These are phyloP conservation scores for Echria macrotheca DNA, from an alignment of 495 filamentous ascomycete genomes.

Conservation along the genomic window DNA sequence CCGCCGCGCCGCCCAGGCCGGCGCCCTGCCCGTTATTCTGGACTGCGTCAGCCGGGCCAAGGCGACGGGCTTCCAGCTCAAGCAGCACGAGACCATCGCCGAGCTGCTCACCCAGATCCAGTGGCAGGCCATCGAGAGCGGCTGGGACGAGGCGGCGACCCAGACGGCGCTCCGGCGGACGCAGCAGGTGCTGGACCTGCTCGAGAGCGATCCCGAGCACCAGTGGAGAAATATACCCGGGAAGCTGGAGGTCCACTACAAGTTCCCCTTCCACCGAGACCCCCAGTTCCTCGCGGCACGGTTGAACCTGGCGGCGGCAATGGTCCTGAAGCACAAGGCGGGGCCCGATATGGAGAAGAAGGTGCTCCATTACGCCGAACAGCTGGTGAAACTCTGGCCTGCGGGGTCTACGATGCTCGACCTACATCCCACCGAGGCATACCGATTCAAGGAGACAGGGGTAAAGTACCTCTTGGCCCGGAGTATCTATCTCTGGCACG, in stretches of 20 bases:
- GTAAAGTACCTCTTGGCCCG: constrained; percentile 25
- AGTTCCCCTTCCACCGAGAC: constrained; percentile 28
- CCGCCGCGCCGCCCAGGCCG: constrained; percentile 33
- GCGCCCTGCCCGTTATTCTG: constrained; percentile 44
- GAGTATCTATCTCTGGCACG: constrained; percentile 21
- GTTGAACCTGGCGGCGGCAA: constrained; percentile 36
- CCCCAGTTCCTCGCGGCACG: constrained; percentile 33
- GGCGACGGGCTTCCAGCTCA: constrained; percentile 48
- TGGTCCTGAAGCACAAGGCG: constrained; percentile 19
- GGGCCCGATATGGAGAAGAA: constrained; percentile 23
- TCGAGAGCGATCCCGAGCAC: constrained; percentile 46
- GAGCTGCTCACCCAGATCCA: constrained; percentile 50
- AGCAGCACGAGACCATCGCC: constrained; percentile 33
- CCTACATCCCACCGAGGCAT: constrained; percentile 26
- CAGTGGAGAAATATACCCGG: constrained; percentile 7
- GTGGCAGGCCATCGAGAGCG: constrained; percentile 36
- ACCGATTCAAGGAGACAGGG: constrained; percentile 4
- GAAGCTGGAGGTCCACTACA: background rate
- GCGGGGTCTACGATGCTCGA: constrained; percentile 24
- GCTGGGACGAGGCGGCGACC: constrained; percentile 34
- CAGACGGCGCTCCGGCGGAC: constrained; percentile 38
- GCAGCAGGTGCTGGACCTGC: constrained; percentile 44
- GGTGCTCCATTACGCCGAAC: constrained; percentile 29
- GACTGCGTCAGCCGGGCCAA: constrained; percentile 44
- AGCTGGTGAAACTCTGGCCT: constrained; percentile 36